Percentiles rank a stretch among this genome's conserved stretches.
Conservation (phyloP, 192 early-diverging fungal species). For the Coemansia sp. region DNA sequence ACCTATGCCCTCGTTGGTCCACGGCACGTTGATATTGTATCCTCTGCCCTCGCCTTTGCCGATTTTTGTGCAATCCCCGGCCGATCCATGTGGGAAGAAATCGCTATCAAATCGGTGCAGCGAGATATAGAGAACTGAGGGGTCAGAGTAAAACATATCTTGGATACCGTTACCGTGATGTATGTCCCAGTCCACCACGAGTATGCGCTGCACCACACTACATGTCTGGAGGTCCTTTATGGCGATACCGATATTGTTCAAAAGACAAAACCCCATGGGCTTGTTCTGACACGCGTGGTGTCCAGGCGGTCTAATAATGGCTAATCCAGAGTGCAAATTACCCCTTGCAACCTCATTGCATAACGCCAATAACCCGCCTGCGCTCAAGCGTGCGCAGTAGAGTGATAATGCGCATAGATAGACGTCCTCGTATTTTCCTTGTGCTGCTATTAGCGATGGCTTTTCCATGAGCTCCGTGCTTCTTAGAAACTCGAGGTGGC, state of each 20-base stretch:
- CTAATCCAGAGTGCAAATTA: constrained; percentile 73
- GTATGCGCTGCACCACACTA: constrained; percentile 56
- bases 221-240: constrained; percentile 58
- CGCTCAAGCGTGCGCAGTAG: constrained; percentile 67
- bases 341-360: constrained; percentile 69
- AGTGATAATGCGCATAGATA: constrained; percentile 67
- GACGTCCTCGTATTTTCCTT: constrained; percentile 61
- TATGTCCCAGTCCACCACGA: constrained; percentile 95
- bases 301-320: constrained; percentile 89
- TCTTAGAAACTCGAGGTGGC: constrained; percentile 50
- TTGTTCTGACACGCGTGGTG: constrained; percentile 82
- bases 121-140: constrained; percentile 80
- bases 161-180: constrained; percentile 97
- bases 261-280: constrained; percentile 85
- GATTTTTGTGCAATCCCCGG: constrained; percentile 57
- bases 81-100: constrained; percentile 73
- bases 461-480: constrained; percentile 53
- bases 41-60: constrained; percentile 69
- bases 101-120: constrained; percentile 82
- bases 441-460: constrained; percentile 41
- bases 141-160: constrained; percentile 72
- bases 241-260: constrained; percentile 90
- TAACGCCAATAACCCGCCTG: constrained; percentile 72
- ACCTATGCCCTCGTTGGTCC: constrained; percentile 69
- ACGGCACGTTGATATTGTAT: constrained; percentile 85